Evolutionary conservation across 2,329 filamentous ascomycete species (phyloP).

Genomic region (Diplodia corticola): DNA sequence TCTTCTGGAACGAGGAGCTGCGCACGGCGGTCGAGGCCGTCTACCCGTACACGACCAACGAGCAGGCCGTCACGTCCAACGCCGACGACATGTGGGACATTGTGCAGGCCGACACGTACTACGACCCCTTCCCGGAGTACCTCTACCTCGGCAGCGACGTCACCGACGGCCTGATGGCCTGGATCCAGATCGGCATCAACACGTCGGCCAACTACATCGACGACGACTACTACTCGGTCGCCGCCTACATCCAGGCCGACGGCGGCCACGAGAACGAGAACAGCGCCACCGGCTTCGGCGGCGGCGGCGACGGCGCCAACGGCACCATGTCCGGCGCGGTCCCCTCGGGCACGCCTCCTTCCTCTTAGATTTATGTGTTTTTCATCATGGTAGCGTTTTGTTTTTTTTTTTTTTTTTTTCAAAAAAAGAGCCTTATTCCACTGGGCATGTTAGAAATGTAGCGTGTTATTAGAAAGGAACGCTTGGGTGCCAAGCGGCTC

Average conservation of each 20-base stretch:
- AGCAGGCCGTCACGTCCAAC: conserved; percentile 50
- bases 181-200: conserved; percentile 29
- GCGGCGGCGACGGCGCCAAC: conserved; percentile 2
- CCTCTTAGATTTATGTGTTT: neutral
- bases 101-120: conserved; percentile 49
- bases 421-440: too few relatives aligned
- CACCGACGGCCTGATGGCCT: conserved; percentile 36
- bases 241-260: conserved; percentile 16
- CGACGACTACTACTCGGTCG: conserved; percentile 16
- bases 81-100: conserved; percentile 50
- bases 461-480: too few relatives aligned
- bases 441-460: too few relatives aligned
- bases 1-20: conserved; percentile 64
- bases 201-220: conserved; percentile 21
- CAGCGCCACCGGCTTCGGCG: neutral
- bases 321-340: conserved; percentile 5
- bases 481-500: too few relatives aligned
- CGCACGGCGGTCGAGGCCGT: conserved; percentile 52
- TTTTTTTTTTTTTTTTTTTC: neutral
- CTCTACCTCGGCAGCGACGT: conserved; percentile 55
- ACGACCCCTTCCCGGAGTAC: conserved; percentile 60
- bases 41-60: conserved; percentile 48
- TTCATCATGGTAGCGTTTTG: too few relatives aligned
- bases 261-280: conserved; percentile 18
- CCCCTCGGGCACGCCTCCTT: conserved; percentile 12